Conservation (phyloP, 495 filamentous ascomycete genomes). For the Penicillium argentinense region DNA sequence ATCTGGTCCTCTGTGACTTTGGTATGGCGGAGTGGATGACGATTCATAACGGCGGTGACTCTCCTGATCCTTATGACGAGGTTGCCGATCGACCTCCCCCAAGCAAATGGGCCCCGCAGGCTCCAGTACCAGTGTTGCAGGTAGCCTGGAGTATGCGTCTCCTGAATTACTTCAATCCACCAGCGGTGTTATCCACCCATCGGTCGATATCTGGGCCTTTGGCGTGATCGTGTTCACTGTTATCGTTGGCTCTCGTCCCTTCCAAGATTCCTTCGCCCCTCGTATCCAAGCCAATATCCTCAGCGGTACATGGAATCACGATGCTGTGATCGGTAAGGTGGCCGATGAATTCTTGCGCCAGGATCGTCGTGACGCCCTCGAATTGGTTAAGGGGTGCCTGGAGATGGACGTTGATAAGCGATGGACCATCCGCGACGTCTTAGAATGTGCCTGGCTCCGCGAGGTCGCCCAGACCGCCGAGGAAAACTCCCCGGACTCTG, state of each 20-base stretch:
- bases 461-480: conserved; percentile 29
- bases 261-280: conserved; percentile 60
- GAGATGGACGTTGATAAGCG: conserved; percentile 50
- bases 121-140: conserved; percentile 57
- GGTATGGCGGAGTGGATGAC: conserved; percentile 73
- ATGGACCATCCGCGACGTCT: conserved; percentile 53
- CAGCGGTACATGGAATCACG: conserved; percentile 59
- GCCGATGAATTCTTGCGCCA: conserved; percentile 17
- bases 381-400: conserved; percentile 52
- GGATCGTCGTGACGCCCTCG: conserved; percentile 45
- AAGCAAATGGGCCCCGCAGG: conserved; percentile 56
- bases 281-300: conserved; percentile 61
- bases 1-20: conserved; percentile 70
- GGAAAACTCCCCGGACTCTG: conserved; percentile 29
- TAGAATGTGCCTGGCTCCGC: conserved; percentile 57
- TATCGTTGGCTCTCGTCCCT: conserved; percentile 66
- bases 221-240: conserved; percentile 66
- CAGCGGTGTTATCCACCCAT: conserved; percentile 49
- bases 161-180: conserved; percentile 57
- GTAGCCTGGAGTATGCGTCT: conserved; percentile 67
- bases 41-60: conserved; percentile 49
- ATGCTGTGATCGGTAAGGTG: conserved; percentile 44
- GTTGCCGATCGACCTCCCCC: conserved; percentile 47
- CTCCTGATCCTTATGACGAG: conserved; percentile 50
- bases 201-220: conserved; percentile 72